Evolutionary conservation across 129 eudicot species (phyloP), one percentile per base, ranked within the genome.

Genomic region (Calendula officinalis): DNA sequence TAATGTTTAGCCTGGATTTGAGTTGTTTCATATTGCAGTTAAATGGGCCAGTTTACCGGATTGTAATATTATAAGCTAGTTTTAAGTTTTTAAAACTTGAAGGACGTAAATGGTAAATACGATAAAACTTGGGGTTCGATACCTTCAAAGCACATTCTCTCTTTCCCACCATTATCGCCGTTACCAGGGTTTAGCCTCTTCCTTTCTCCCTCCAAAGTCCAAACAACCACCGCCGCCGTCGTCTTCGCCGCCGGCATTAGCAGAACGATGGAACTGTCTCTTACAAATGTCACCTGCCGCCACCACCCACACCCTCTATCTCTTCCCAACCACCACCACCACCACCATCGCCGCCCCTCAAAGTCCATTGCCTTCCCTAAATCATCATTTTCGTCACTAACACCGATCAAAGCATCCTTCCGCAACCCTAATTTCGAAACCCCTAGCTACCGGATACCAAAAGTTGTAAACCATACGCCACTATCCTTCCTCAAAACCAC

Each of bases 401-500:
- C 60, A 15, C 17, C 70, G 33, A 60, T 53, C 46, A 67, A 8
- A 44, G n/a, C 84, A 5, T 66, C 84, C 5, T 27, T 41, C 51
- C 52, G 52, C 2, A 22, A 2, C 30, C 30, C 30, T 22, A 22
- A 22, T 22, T 22, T 22, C 30, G 30, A 22, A 22, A 22, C 30
- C 30, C 30, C 74, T 57, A 69, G 61, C 15, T 65, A 40, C 37
- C 53, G 61, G 0, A 11, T 30, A 11, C 32, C 60, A 34, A 40
- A 77, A 37, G 17, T 41, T 56, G 32, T 57, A 34, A 59, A 67
- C 76, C 42, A 72, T 14, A 44, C 8, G 37, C 59, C 77, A 63
- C 37, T 44, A 9, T 73, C 83, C 53, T 34, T 60, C 56, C 74
- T 83, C 68, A 82, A 66, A 62, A 53, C 88, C 69, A 72, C 95